These are phyloP conservation scores for Citrullus mucosospermus DNA, from an alignment of 306 rosid species.

Conservation along the genomic window DNA sequence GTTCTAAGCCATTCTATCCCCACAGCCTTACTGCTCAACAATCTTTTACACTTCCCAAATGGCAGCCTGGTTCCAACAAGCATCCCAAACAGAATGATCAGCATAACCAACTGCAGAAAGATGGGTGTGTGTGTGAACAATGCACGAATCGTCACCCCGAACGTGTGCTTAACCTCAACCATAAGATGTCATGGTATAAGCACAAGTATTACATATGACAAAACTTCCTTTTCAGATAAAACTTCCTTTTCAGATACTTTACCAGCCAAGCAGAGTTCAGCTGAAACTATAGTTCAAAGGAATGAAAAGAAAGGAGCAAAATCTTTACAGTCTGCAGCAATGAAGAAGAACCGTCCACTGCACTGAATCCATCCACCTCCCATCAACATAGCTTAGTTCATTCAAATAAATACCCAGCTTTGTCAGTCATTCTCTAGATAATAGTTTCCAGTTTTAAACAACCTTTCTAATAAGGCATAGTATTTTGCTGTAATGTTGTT, in stretches of 20 bases:
- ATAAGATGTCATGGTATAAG: slow-evolving; percentile 45
- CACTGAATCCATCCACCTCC: background rate
- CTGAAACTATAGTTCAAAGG: slow-evolving; percentile 4
- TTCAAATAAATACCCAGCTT: background rate
- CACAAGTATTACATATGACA: slow-evolving; percentile 22
- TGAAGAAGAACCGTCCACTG: background rate
- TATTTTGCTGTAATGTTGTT: background rate
- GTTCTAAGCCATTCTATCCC: slow-evolving; percentile 43
- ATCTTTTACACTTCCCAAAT: slow-evolving; percentile 34
- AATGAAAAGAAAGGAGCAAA: slow-evolving; percentile 10
- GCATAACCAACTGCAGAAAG: slow-evolving; percentile 27
- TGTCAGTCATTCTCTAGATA: slow-evolving; percentile 1
- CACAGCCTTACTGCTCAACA: slow-evolving; percentile 26
- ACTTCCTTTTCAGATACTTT: slow-evolving; percentile 3
- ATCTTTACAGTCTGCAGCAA: slow-evolving; percentile 1
- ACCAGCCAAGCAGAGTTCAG: background rate
- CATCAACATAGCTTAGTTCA: background rate
- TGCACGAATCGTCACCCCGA: slow-evolving; percentile 35
- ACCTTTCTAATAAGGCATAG: slow-evolving; percentile 7
- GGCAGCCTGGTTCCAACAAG: slow-evolving; percentile 49
- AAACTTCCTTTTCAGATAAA: slow-evolving; percentile 2
- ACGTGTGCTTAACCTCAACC: slow-evolving; percentile 28
- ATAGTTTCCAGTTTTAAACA: background rate
- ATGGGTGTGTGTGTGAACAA: slow-evolving; percentile 34
- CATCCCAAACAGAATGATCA: slow-evolving; percentile 31